Conservation (phyloP, 2,329 filamentous ascomycete genomes). For the Xylariaceae sp. region DNA sequence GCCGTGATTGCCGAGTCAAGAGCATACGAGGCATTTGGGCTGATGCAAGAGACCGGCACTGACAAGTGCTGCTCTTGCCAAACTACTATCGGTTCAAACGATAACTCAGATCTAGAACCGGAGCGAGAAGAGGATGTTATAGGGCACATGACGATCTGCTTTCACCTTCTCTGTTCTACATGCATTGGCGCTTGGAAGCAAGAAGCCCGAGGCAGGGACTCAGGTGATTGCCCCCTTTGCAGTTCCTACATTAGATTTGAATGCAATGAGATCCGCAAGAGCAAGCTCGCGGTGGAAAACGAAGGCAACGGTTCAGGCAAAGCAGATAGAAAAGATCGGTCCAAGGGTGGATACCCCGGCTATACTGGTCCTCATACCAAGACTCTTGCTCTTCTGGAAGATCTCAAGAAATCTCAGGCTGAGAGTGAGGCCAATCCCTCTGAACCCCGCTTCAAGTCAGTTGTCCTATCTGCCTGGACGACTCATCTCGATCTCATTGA, state of each 20-base stretch:
- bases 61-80: slow-evolving; percentile 71
- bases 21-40: slow-evolving; percentile 78
- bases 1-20: slow-evolving; percentile 62
- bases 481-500: slow-evolving; percentile 90
- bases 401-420: slow-evolving; percentile 61
- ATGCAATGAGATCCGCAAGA: slow-evolving; percentile 65
- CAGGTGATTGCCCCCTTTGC: slow-evolving; percentile 65
- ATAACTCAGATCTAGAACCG: slow-evolving; percentile 53
- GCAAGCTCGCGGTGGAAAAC: slow-evolving; percentile 55
- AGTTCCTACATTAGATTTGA: slow-evolving; percentile 57
- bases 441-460: slow-evolving; percentile 80
- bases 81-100: slow-evolving; percentile 53
- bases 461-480: slow-evolving; percentile 96
- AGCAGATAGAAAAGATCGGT: slow-evolving; percentile 26
- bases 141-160: slow-evolving; percentile 81
- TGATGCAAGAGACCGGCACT: slow-evolving; percentile 77
- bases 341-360: slow-evolving; percentile 56
- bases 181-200: slow-evolving; percentile 63
- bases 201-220: slow-evolving; percentile 42
- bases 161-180: slow-evolving; percentile 74
- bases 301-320: slow-evolving; percentile 45
- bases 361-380: slow-evolving; percentile 92
- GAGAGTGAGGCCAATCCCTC: slow-evolving; percentile 58
- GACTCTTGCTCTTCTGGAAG: slow-evolving; percentile 74
- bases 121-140: slow-evolving; percentile 62